Evolutionary conservation across 2,329 filamentous ascomycete genomes (phyloP), one percentile per base, ranked within the genome.

Genomic region (Fusarium kyushuense): DNA sequence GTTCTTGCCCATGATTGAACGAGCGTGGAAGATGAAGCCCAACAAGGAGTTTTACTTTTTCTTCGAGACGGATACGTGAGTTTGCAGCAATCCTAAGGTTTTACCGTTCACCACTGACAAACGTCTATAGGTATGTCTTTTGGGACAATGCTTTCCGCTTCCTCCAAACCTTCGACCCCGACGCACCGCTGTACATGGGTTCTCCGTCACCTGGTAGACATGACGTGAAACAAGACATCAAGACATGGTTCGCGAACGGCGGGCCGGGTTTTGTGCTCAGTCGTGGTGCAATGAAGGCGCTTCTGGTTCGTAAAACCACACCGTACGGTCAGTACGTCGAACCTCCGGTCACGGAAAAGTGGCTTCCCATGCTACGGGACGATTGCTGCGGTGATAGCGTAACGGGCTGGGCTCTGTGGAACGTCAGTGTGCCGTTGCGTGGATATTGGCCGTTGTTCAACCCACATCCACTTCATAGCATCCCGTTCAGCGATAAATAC

Each of bases 331-430:
- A 82, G 52, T 83, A 79, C 49, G 65, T 75, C 11, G 80, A 83
- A 9, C 74, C 77, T 2, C 73, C 80, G n/a, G 63, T 78, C 38
- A 78, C 74, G 33, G 72, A 79, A 54, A 77, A 76, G 60, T 84
- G 81, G 77, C 75, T 82, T 45, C 75, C 79, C 8, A 63, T 80
- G 35, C 76, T 84, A 23, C 76, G 76, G 30, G 69, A 78, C 14
- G 85, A 88, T 59, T 86, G 83, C 72, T 86, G 84, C 49, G 84
- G 84, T 8, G 84, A 87, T 54, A 84, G 82, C 40, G 79, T 86
- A 9, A 73, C 86, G 5, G 84, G 84, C 5, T 84, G 79, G 75
- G 80, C 79, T 7, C 67, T 86, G 43, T 79, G 78, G 63, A 78
- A 83, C 40, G 80, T 78, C 21, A 81, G 81, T 1, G 77, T 86